Evolutionary conservation across 2,329 filamentous ascomycete species (phyloP).

Genomic region (Hypoxylon sp.): DNA sequence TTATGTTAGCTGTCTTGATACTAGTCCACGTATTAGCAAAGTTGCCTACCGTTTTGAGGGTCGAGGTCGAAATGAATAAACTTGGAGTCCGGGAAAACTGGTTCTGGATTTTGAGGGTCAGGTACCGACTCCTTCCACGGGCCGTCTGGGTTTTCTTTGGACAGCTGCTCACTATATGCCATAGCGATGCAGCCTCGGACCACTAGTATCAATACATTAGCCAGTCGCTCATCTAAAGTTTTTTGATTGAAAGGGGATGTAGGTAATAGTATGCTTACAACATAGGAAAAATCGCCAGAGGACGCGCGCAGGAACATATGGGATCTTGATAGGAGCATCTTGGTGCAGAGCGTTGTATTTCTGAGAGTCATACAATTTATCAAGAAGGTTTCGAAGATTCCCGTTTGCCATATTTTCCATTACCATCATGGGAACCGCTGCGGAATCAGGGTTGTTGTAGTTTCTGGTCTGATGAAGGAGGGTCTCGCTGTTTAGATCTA

Average conservation of each 20-base stretch:
- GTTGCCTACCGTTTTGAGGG: conserved; percentile 9
- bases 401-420: conserved; percentile 13
- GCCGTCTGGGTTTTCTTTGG: too few relatives aligned
- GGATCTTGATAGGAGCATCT: too few relatives aligned
- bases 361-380: too few relatives aligned
- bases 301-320: conserved; percentile 19
- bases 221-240: conserved; percentile 1
- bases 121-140: background rate
- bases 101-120: background rate
- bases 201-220: conserved; percentile 11
- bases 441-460: too few relatives aligned
- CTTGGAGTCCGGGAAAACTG: background rate
- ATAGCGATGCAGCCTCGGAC: conserved; percentile 12
- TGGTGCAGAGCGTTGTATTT: too few relatives aligned
- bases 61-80: conserved; percentile 27
- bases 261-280: conserved; percentile 7
- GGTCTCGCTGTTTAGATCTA: background rate
- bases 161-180: conserved; percentile 8
- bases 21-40: background rate
- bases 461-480: background rate
- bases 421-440: conserved; percentile 4
- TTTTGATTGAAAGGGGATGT: background rate
- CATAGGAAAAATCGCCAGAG: conserved; percentile 28
- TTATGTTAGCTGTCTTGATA: background rate
- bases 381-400: too few relatives aligned